These are phyloP conservation scores for Raddia distichophylla DNA, from an alignment of 176 grass and related monocot genomes.

Conservation along the genomic window DNA sequence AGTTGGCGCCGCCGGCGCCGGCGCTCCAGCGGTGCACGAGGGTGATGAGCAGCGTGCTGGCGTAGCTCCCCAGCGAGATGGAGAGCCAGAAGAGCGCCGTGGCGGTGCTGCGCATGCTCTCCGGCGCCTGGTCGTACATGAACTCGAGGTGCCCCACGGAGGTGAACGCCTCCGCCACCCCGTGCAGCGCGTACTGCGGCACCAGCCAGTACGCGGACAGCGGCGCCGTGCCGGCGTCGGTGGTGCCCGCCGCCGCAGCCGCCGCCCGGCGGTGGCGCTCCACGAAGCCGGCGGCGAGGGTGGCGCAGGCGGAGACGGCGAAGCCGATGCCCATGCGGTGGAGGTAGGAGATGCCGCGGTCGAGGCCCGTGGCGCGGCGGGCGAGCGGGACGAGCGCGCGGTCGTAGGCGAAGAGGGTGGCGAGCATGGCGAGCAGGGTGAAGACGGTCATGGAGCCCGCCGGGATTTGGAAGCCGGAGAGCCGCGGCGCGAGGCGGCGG, in stretches of 20 bases:
- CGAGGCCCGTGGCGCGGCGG: slow-evolving; percentile 62
- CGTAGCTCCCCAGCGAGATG: slow-evolving; percentile 81
- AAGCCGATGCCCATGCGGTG: slow-evolving; percentile 78
- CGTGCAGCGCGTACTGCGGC: slow-evolving; percentile 76
- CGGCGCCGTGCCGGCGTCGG: slow-evolving; percentile 49
- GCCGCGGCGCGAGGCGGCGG: slow-evolving; percentile 47
- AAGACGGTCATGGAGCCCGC: slow-evolving; percentile 83
- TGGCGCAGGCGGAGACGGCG: slow-evolving; percentile 48
- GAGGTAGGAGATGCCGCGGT: slow-evolving; percentile 80
- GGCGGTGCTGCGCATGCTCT: slow-evolving; percentile 87
- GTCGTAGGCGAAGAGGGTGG: slow-evolving; percentile 69
- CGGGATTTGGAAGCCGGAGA: slow-evolving; percentile 70
- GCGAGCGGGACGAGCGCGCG: slow-evolving; percentile 57
- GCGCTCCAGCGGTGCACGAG: slow-evolving; percentile 69
- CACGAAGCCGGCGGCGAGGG: slow-evolving; percentile 58
- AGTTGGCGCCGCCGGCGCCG: slow-evolving; percentile 52
- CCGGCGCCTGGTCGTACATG: slow-evolving; percentile 83
- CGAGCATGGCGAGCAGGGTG: slow-evolving; percentile 57
- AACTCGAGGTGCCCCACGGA: slow-evolving; percentile 90
- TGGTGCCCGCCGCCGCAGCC: slow-evolving; percentile 36
- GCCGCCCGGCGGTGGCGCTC: slow-evolving; percentile 54
- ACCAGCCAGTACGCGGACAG: slow-evolving; percentile 76
- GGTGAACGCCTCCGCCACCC: slow-evolving; percentile 67
- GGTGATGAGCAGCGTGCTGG: slow-evolving; percentile 65
- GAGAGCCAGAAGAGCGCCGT: slow-evolving; percentile 75